Percentiles rank a stretch among this genome's conserved stretches.
Evolutionary conservation across 495 filamentous ascomycete species (phyloP).

Genomic region (Podospora pseudopauciseta): DNA sequence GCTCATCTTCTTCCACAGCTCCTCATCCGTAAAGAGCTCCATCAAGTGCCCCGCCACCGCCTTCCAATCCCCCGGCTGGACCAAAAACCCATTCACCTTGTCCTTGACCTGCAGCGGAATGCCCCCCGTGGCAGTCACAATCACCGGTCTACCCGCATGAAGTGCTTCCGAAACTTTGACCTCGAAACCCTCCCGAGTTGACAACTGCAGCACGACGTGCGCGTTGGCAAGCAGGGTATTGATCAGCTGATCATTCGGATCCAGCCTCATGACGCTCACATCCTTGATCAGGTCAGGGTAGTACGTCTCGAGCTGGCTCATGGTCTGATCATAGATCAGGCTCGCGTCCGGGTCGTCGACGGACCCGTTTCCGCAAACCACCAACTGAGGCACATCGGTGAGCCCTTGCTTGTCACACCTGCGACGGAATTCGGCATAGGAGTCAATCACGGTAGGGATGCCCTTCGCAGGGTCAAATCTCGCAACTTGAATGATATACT

Average conservation of each 20-base stretch:
- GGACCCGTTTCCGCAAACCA: conserved; percentile 74
- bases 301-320: conserved; percentile 59
- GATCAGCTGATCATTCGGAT: conserved; percentile 75
- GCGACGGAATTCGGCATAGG: conserved; percentile 70
- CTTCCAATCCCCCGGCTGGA: conserved; percentile 67
- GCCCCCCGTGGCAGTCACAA: conserved; percentile 74
- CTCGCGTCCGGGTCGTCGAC: conserved; percentile 82
- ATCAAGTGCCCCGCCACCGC: conserved; percentile 68
- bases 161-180: conserved; percentile 87
- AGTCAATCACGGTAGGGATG: conserved; percentile 73
- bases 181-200: conserved; percentile 82
- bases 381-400: conserved; percentile 62
- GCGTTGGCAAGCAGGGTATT: conserved; percentile 75
- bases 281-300: conserved; percentile 50
- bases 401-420: conserved; percentile 47
- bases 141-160: conserved; percentile 79
- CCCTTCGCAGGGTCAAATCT: conserved; percentile 88
- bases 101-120: conserved; percentile 79
- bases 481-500: conserved; percentile 79
- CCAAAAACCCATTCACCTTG: conserved; percentile 71
- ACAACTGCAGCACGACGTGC: conserved; percentile 72
- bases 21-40: conserved; percentile 63
- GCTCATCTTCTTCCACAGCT: conserved; percentile 63
- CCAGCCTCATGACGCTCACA: conserved; percentile 73
- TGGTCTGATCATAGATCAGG: conserved; percentile 66